These are phyloP conservation scores for Ampelocalamus luodianensis DNA, from an alignment of 176 grass and related monocot genomes.

Conservation along the genomic window DNA sequence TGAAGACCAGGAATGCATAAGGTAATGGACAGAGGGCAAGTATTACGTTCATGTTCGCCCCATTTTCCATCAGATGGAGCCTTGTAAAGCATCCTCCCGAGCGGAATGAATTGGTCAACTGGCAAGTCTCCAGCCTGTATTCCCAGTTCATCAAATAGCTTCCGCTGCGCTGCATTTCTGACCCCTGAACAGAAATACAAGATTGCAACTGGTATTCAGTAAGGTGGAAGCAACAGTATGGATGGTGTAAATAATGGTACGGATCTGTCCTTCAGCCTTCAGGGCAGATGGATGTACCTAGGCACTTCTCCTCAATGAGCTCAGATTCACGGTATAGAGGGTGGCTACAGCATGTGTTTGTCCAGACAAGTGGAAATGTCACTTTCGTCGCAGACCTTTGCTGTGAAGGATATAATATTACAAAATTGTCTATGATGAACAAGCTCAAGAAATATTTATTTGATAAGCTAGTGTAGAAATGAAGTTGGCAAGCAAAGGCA, in stretches of 20 bases:
- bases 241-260: background rate
- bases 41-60: constrained; percentile 87
- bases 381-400: constrained; percentile 88
- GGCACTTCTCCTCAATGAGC: constrained; percentile 73
- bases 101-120: constrained; percentile 78
- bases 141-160: constrained; percentile 90
- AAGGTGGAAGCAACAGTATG: constrained; percentile 5
- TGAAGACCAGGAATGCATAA: background rate
- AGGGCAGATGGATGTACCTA: constrained; percentile 50
- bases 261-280: background rate
- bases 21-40: background rate
- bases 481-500: background rate
- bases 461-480: background rate
- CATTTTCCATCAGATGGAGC: constrained; percentile 94
- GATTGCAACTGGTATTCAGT: background rate
- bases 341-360: constrained; percentile 93
- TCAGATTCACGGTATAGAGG: constrained; percentile 87
- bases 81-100: constrained; percentile 88
- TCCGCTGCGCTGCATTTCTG: constrained; percentile 85
- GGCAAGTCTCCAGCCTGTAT: constrained; percentile 76
- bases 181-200: constrained; percentile 56
- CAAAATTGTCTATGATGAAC: background rate
- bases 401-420: constrained; percentile 48
- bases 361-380: constrained; percentile 93
- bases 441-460: background rate